phyloP scores from a whole-genome alignment of 495 filamentous ascomycete genomes.

The Viridothelium virens region DNA sequence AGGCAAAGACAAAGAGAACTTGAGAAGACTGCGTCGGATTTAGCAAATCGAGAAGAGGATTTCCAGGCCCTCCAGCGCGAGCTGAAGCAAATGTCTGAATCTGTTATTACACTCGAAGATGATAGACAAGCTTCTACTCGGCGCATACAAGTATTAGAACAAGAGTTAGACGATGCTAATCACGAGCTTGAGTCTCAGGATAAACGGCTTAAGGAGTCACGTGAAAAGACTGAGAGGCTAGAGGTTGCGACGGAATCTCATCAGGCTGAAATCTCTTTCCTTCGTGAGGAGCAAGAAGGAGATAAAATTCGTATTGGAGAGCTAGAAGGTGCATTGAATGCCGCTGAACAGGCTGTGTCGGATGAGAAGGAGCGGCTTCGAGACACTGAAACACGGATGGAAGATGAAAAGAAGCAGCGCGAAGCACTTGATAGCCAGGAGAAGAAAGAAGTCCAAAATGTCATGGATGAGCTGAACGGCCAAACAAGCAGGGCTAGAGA shows the following conservation, averaged over 20 bases:
- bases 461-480: conserved; percentile 77
- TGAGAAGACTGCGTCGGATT: conserved; percentile 58
- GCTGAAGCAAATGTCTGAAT: conserved; percentile 82
- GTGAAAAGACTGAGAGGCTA: conserved; percentile 74
- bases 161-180: conserved; percentile 35
- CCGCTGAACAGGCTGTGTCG: conserved; percentile 58
- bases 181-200: conserved; percentile 45
- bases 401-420: conserved; percentile 73
- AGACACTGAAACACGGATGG: conserved; percentile 70
- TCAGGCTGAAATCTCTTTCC: conserved; percentile 87
- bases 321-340: conserved; percentile 71
- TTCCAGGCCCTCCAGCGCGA: conserved; percentile 79
- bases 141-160: conserved; percentile 34
- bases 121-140: conserved; percentile 45
- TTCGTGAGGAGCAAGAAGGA: conserved; percentile 92
- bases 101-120: conserved; percentile 77
- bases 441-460: conserved; percentile 75
- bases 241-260: conserved; percentile 86
- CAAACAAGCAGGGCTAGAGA: conserved; percentile 78
- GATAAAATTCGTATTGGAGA: conserved; percentile 98
- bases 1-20: conserved; percentile 67
- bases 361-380: conserved; percentile 73
- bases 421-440: conserved; percentile 78
- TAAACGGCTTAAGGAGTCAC: conserved; percentile 59
- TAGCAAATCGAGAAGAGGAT: conserved; percentile 68